Evolutionary conservation across 108 stramenopile species (phyloP).

Genomic region (Licmophora abbreviata): DNA sequence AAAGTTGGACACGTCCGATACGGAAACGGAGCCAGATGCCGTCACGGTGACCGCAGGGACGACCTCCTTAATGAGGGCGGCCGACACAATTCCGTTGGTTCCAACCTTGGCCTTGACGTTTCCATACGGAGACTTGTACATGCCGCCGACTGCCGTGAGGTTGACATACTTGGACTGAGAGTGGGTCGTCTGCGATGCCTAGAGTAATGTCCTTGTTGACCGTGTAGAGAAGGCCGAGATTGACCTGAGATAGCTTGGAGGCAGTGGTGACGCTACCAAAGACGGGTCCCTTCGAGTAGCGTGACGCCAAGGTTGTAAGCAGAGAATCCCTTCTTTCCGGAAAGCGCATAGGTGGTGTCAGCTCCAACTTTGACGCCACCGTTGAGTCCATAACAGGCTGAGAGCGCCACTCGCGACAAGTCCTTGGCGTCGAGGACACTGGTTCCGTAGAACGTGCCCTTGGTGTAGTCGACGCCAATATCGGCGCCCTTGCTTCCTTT

Average conservation of each 20-base stretch:
- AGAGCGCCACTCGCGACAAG: slow-evolving; percentile 74
- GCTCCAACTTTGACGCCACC: slow-evolving; percentile 79
- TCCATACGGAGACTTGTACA: slow-evolving; percentile 68
- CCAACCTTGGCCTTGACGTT: slow-evolving; percentile 85
- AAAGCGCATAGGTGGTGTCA: slow-evolving; percentile 77
- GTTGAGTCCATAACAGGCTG: slow-evolving; percentile 65
- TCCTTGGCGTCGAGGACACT: slow-evolving; percentile 74
- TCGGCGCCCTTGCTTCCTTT: slow-evolving; percentile 88
- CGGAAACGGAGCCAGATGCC: slow-evolving; percentile 68
- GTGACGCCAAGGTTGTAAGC: slow-evolving; percentile 74
- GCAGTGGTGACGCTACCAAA: slow-evolving; percentile 67
- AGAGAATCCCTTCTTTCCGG: slow-evolving; percentile 68
- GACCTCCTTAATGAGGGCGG: slow-evolving; percentile 74
- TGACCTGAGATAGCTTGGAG: slow-evolving; percentile 69
- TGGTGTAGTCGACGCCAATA: slow-evolving; percentile 78
- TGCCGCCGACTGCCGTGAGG: slow-evolving; percentile 59
- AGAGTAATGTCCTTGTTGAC: slow-evolving; percentile 69
- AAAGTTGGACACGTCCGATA: slow-evolving; percentile 68
- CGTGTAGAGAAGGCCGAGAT: slow-evolving; percentile 79
- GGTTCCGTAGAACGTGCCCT: slow-evolving; percentile 67
- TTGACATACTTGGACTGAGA: slow-evolving; percentile 59
- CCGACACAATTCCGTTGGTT: slow-evolving; percentile 59
- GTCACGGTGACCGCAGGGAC: slow-evolving; percentile 84
- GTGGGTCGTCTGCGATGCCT: slow-evolving; percentile 75
- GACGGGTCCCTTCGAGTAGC: slow-evolving; percentile 73